Base-by-base conservation (phyloP, 106 monocot genomes). In the Dendrobium nobile region DNA sequence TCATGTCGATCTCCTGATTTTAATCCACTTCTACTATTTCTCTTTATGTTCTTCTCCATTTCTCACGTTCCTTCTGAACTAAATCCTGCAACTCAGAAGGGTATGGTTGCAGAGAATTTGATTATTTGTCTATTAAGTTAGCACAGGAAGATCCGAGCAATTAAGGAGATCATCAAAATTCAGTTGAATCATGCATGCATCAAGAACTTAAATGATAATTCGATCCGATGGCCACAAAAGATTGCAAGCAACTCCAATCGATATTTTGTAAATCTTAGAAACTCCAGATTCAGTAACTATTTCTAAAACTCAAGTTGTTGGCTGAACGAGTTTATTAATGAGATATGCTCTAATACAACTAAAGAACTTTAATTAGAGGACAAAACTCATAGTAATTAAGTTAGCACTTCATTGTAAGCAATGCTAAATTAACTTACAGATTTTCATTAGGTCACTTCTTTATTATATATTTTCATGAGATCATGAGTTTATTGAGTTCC, bases 121-220 rank as follows among this genome's bases (percentile, higher is more conserved):
- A 33, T 37, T 31, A 72, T 19, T 74, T 43, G 74, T 41, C 43
- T 18, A 43, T 54, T 70, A 31, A 70, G 70, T 37, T 70, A 9
- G 31, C 31, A 31, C 31, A 70, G 70, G 33, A 2, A 70, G 64
- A 2, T 28, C 37, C 19, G 41, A 9, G 47, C 13, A 75, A n/a
- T n/a, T n/a, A n/a, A 15, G 65, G 64, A 45, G 64, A 15, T 67
- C 81, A 31, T 31, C 31, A 31, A 31, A 77, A 41, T 47, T 92
- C 92, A 28, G 92, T 92, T 17, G 92, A 92, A 79, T 92, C 31
- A 31, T 31, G 27, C 27, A 27, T 27, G 31, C 92, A 74, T 92
- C 92, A 41, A 92, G 80, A 67, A 92, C 89, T 82, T 92, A 87
- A 41, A 92, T 74, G 47, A 87, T 89, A 45, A 92, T 64, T 42